Conservation (phyloP, 768 basidiomycete genomes). For the Hebeloma cylindrosporum region DNA sequence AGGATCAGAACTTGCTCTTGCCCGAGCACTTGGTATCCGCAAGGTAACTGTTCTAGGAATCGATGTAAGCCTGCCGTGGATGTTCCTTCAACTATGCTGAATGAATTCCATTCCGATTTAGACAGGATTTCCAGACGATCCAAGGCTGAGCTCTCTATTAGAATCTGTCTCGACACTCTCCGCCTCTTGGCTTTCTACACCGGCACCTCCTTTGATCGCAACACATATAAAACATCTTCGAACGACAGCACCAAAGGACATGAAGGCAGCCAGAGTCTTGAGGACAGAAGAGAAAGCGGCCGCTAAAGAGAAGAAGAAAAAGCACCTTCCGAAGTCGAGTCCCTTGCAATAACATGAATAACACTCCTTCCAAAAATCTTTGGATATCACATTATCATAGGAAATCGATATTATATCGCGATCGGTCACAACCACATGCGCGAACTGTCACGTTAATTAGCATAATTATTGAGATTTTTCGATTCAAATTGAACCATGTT, state of each 20-base stretch:
- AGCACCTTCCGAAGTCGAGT: too few species aligned
- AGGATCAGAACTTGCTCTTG: slow-evolving; percentile 62
- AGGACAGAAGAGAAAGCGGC: slow-evolving; percentile 49
- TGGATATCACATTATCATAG: too few species aligned
- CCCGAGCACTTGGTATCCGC: slow-evolving; percentile 62
- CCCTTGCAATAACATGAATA: too few species aligned
- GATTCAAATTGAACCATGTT: slow-evolving; percentile 45
- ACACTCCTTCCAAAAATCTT: too few species aligned
- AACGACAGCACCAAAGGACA: slow-evolving; percentile 78
- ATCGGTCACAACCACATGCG: too few species aligned
- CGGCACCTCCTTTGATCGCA: slow-evolving; percentile 44
- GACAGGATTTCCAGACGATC: slow-evolving; percentile 11
- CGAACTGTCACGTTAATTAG: too few species aligned
- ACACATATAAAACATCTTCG: slow-evolving; percentile 82
- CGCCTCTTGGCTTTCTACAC: slow-evolving; percentile 62
- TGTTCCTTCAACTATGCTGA: background rate
- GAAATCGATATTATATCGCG: too few species aligned
- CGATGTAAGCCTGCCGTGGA: slow-evolving; percentile 47
- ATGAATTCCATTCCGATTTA: background rate
- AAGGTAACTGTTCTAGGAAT: slow-evolving; percentile 67
- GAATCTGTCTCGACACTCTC: slow-evolving; percentile 52
- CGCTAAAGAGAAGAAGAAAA: slow-evolving; percentile 36
- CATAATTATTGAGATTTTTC: background rate
- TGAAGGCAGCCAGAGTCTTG: slow-evolving; percentile 64
- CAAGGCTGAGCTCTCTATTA: slow-evolving; percentile 34